Evolutionary conservation across 306 rosid species (phyloP).

Genomic region (Acacia acuminata): DNA sequence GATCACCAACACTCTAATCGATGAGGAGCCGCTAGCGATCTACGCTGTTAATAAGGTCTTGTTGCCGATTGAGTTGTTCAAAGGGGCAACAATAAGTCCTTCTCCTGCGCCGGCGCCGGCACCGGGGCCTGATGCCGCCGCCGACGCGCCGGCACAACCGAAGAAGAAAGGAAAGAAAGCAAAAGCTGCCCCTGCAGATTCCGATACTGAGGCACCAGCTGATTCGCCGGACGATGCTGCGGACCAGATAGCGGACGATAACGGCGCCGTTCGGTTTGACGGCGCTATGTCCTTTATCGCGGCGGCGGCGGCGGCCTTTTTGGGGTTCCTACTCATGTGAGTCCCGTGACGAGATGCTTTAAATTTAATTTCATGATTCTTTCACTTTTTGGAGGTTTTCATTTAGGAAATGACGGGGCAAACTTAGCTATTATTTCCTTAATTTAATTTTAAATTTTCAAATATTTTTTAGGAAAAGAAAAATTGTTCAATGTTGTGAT

Average conservation of each 20-base stretch:
- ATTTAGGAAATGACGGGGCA: conserved; percentile 21
- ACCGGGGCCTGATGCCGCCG: conserved; percentile 48
- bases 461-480: conserved; percentile 17
- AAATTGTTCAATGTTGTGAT: conserved; percentile 15
- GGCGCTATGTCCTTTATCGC: conserved; percentile 26
- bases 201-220: background rate
- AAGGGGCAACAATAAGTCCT: conserved; percentile 42
- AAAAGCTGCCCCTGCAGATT: background rate
- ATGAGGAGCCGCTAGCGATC: conserved; percentile 68
- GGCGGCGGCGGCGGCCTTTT: conserved; percentile 25
- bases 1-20: conserved; percentile 62
- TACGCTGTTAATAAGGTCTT: conserved; percentile 61
- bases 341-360: background rate
- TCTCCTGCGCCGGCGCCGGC: conserved; percentile 68
- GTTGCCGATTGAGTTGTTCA: conserved; percentile 68
- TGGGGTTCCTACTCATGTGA: conserved; percentile 45
- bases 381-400: background rate
- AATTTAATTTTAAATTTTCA: conserved; percentile 11
- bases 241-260: conserved; percentile 53
- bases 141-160: conserved; percentile 49
- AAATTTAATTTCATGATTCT: background rate
- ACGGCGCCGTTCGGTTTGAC: conserved; percentile 32
- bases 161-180: conserved; percentile 40
- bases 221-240: conserved; percentile 50
- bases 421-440: background rate